Conservation (phyloP, 2,329 filamentous ascomycete species). For the Aspergillus thermomutatus region DNA sequence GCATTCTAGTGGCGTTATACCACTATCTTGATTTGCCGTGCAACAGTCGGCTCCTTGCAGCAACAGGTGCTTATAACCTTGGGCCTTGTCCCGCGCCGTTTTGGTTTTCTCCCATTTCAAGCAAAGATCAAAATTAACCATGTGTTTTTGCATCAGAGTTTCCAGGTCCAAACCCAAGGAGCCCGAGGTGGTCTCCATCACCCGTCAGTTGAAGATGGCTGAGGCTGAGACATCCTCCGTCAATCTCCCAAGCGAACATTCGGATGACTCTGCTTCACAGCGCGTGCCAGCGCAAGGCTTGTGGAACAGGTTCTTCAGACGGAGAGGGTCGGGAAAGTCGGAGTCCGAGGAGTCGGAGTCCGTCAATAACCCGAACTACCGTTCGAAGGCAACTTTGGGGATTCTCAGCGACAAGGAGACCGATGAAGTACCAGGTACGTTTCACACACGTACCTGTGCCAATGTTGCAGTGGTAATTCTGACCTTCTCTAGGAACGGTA, state of each 20-base stretch:
- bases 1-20: not conserved
- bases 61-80: not conserved
- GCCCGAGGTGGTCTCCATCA: not conserved
- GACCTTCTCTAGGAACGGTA: slow-evolving; percentile 52
- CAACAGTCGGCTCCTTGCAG: not conserved
- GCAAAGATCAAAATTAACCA: not conserved
- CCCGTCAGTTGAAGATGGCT: not conserved
- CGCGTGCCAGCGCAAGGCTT: slow-evolving; percentile 5
- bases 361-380: slow-evolving; percentile 23
- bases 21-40: not conserved
- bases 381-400: slow-evolving; percentile 62
- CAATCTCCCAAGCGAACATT: not conserved
- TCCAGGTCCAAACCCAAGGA: not conserved
- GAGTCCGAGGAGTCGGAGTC: slow-evolving; percentile 5
- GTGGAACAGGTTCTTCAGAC: slow-evolving; percentile 21
- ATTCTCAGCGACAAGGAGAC: slow-evolving; percentile 77
- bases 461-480: not conserved
- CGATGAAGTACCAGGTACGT: slow-evolving; percentile 79
- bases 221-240: not conserved
- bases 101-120: not conserved
- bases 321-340: not conserved
- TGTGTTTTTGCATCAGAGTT: not conserved
- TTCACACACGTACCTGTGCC: not conserved
- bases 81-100: not conserved
- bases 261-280: not conserved